phyloP scores from a whole-genome alignment of 768 basidiomycete genomes.

The Chalciporus chontae region DNA sequence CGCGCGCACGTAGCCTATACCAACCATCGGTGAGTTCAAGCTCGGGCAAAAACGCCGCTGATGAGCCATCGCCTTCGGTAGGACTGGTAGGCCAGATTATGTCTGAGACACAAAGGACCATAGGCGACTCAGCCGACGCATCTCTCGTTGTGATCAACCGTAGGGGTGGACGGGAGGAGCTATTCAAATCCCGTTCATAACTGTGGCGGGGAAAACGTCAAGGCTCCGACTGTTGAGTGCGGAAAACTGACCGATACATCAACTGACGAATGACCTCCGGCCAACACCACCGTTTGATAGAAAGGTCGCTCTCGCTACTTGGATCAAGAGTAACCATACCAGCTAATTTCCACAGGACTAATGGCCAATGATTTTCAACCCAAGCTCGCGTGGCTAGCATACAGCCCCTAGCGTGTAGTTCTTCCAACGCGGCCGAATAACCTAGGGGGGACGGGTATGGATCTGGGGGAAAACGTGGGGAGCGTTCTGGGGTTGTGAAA shows the following conservation, averaged over 20 bases:
- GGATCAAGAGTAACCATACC: constrained; percentile 79
- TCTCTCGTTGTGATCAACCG: constrained; percentile 83
- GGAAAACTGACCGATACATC: constrained; percentile 64
- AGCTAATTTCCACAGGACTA: constrained; percentile 94
- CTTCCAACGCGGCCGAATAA: constrained; percentile 50
- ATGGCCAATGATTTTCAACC: constrained; percentile 89
- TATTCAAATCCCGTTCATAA: constrained; percentile 84
- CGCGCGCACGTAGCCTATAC: constrained; percentile 79
- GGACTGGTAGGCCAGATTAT: constrained; percentile 52
- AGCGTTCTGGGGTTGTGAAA: constrained; percentile 44
- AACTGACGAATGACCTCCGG: constrained; percentile 78
- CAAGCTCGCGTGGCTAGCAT: constrained; percentile 67
- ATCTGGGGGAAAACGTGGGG: constrained; percentile 19
- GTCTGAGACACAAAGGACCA: constrained; percentile 81
- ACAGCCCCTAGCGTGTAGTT: constrained; percentile 59
- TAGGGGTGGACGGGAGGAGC: constrained; percentile 75
- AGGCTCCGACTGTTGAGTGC: not conserved
- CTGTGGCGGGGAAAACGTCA: constrained; percentile 36
- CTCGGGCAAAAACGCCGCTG: constrained; percentile 45
- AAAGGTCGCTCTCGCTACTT: constrained; percentile 43
- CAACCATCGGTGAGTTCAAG: constrained; percentile 97
- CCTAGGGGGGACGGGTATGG: constrained; percentile 36
- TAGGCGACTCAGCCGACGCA: constrained; percentile 69
- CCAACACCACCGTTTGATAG: constrained; percentile 74
- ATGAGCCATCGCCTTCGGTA: constrained; percentile 35